Evolutionary conservation across 2,329 filamentous ascomycete species (phyloP).

Genomic region (Paraconiothyrium sp.): DNA sequence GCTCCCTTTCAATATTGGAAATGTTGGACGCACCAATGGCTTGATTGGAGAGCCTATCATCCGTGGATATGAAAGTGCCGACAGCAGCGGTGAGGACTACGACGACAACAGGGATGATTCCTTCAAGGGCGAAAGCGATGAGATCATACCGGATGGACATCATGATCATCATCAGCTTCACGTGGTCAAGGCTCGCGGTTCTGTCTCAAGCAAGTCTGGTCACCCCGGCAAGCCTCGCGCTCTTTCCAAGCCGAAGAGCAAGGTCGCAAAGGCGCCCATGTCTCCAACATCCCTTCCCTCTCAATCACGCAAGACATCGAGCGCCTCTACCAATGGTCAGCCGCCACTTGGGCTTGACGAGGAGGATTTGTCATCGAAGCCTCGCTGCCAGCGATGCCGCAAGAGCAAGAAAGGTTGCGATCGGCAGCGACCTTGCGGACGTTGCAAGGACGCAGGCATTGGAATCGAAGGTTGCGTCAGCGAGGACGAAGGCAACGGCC

Average conservation of each 20-base stretch:
- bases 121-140: constrained; percentile 65
- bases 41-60: constrained; percentile 42
- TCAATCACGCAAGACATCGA: constrained; percentile 76
- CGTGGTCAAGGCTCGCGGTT: constrained; percentile 48
- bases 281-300: constrained; percentile 72
- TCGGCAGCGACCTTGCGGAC: constrained; percentile 90
- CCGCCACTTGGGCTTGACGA: constrained; percentile 74
- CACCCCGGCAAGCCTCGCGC: constrained; percentile 53
- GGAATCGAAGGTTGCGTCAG: constrained; percentile 93
- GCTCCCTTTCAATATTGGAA: constrained; percentile 38
- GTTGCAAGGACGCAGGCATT: constrained; percentile 95
- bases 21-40: constrained; percentile 31
- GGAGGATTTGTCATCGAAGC: constrained; percentile 92
- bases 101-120: constrained; percentile 62
- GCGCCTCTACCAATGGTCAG: constrained; percentile 73
- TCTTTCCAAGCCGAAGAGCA: constrained; percentile 63
- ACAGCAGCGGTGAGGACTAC: constrained; percentile 70
- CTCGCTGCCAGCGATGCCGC: constrained; percentile 95
- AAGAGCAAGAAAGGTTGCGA: constrained; percentile 99
- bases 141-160: constrained; percentile 50
- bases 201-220: constrained; percentile 49
- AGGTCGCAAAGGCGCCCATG: constrained; percentile 57
- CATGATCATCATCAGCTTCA: constrained; percentile 53
- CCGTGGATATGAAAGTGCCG: constrained; percentile 60
- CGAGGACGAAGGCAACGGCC: constrained; percentile 96